Base-by-base conservation (phyloP, 176 grass and related monocot genomes). In the Musa beccarii region DNA sequence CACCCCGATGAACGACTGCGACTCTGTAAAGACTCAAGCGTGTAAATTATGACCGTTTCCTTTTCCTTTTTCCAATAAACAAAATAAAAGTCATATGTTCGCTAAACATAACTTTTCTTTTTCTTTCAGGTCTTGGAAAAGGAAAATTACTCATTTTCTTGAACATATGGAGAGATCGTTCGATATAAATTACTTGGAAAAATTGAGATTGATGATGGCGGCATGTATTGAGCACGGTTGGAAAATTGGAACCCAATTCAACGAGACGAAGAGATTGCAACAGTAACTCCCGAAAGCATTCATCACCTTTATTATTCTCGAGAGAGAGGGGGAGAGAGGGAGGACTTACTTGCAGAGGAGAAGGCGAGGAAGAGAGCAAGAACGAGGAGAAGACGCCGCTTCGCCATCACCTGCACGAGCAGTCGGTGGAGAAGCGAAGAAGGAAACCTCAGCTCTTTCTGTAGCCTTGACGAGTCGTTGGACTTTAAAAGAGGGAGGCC, bases 1-100 rank as follows among this genome's bases (percentile, higher is more conserved):
- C 8, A 98, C 83, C 13, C 95, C 95, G 64, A 98, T 75, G 83
- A 86, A 82, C 64, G 95, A 80, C 78, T 98, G 75, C 67, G 88
- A 78, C 28, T 71, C 95, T 98, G 84, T 25, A 52, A 56, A 74
- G 57, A 12, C 16, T 15, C 15, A 2, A 2, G 24, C 22, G 14
- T 1, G 25, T 16, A 29, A 19, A 74, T 5, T 10, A 16, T 17
- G 2, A 29, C 15, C 8, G 2, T 12, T 10, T 15, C n/a, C 9
- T 26, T 8, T 12, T 25, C 5, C n/a, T 4, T 17, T 69, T 19
- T 69, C 28, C 26, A 3, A 26, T 11, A 12, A 25, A 11, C 21
- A 25, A 25, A 66, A 24, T 25, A 12, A 66, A 22, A 26, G 11
- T 14, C 28, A 29, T 29, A 2, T 29, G 28, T 29, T 29, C 28